phyloP scores from a whole-genome alignment of 2,329 filamentous ascomycete species.

The Dactylellina cionopaga region DNA sequence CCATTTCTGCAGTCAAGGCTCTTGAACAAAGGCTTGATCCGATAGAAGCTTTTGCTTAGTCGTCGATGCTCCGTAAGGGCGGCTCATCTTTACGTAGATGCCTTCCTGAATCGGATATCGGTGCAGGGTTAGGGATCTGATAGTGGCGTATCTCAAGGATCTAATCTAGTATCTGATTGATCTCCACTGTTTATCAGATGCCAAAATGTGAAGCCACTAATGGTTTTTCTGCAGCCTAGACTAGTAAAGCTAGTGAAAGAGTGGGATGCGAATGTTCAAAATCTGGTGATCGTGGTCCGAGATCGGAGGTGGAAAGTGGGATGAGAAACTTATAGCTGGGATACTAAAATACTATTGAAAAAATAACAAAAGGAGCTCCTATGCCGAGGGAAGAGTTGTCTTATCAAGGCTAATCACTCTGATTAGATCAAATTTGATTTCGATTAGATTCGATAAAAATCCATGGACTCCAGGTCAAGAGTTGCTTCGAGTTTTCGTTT shows the following conservation, averaged over 20 bases:
- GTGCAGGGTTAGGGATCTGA: constrained; percentile 2
- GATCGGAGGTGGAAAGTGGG: constrained; percentile 3
- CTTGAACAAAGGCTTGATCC: constrained; percentile 19
- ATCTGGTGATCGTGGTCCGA: constrained; percentile 12
- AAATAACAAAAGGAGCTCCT: neutral
- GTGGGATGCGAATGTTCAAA: neutral
- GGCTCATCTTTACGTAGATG: neutral
- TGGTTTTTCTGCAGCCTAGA: constrained; percentile 19
- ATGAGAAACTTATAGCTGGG: neutral
- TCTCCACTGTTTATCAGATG: constrained; percentile 34
- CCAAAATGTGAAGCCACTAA: neutral
- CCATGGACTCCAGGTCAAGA: constrained; percentile 1
- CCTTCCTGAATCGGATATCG: constrained; percentile 13
- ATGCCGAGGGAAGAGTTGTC: neutral
- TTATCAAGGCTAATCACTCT: constrained; percentile 24
- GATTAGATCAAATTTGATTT: constrained; percentile 39
- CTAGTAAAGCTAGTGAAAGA: neutral
- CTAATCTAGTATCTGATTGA: constrained; percentile 26
- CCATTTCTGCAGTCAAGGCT: constrained; percentile 22
- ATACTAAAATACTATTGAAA: neutral
- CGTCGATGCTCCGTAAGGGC: constrained; percentile 16
- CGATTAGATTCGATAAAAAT: constrained; percentile 29
- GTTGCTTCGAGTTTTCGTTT: constrained; percentile 14
- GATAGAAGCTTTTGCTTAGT: constrained; percentile 48
- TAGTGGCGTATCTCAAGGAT: constrained; percentile 12